phyloP scores from a whole-genome alignment of 2,329 filamentous ascomycete genomes.

The Mollisiaceae sp. region DNA sequence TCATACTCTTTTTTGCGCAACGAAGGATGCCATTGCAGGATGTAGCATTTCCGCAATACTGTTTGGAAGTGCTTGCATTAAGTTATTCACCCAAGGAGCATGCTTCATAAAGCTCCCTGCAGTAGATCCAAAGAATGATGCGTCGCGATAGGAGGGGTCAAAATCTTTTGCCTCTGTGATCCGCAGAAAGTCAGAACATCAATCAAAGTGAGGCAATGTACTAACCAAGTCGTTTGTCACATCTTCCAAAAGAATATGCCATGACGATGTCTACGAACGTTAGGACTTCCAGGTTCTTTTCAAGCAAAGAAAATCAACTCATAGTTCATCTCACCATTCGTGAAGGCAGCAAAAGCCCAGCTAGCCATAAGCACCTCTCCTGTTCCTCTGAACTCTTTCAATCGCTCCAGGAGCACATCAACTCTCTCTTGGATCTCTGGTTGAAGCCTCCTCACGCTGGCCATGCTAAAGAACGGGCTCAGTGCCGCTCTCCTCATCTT shows the following conservation, averaged over 20 bases:
- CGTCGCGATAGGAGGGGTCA: slow-evolving; percentile 31
- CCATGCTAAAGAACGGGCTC: slow-evolving; percentile 33
- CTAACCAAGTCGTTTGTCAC: slow-evolving; percentile 22
- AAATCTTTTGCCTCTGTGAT: slow-evolving; percentile 27
- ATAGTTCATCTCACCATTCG: slow-evolving; percentile 18
- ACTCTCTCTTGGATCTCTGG: slow-evolving; percentile 31
- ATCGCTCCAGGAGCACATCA: slow-evolving; percentile 16
- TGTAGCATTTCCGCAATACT: slow-evolving; percentile 17
- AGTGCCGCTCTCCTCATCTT: slow-evolving; percentile 29
- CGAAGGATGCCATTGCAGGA: slow-evolving; percentile 22
- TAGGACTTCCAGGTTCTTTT: neutral
- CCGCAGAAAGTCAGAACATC: neutral
- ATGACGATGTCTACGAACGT: slow-evolving; percentile 33
- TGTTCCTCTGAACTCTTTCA: slow-evolving; percentile 17
- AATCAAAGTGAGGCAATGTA: neutral
- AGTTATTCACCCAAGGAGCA: slow-evolving; percentile 23
- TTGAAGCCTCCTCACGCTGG: slow-evolving; percentile 27
- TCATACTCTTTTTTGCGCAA: slow-evolving; percentile 22
- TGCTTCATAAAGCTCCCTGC: slow-evolving; percentile 27
- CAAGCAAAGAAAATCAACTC: neutral
- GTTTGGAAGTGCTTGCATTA: slow-evolving; percentile 28
- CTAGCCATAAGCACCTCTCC: slow-evolving; percentile 15
- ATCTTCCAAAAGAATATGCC: slow-evolving; percentile 37
- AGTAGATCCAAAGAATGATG: slow-evolving; percentile 25
- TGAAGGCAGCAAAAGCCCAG: slow-evolving; percentile 23